Conservation (phyloP, 129 eudicot species). For the Flaveria linearis region DNA sequence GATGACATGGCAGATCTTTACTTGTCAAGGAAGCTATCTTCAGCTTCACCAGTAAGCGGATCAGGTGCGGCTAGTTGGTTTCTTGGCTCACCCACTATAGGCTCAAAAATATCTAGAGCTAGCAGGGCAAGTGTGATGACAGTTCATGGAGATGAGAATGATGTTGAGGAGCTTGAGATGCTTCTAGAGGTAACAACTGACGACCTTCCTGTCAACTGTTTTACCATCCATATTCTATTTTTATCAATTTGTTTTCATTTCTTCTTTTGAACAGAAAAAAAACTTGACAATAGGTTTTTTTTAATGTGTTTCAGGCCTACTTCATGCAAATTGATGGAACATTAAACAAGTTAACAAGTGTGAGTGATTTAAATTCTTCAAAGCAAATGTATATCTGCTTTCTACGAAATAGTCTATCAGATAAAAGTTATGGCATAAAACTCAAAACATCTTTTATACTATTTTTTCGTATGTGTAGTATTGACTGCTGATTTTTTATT, state of each 20-base stretch:
- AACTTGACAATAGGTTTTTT: not conserved
- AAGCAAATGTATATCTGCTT: not conserved
- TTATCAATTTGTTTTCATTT: not conserved
- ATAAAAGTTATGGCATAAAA: no score
- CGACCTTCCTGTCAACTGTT: not conserved
- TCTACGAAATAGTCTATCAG: not conserved
- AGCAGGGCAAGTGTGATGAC: slow-evolving; percentile 89
- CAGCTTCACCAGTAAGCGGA: slow-evolving; percentile 75
- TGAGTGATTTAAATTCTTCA: slow-evolving; percentile 22
- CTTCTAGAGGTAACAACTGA: slow-evolving; percentile 66
- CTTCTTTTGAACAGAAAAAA: not conserved
- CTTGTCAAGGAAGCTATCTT: slow-evolving; percentile 74
- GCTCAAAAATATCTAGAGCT: slow-evolving; percentile 82
- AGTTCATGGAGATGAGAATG: slow-evolving; percentile 81
- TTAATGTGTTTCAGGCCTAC: slow-evolving; percentile 69
- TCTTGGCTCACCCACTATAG: slow-evolving; percentile 73
- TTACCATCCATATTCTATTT: not conserved
- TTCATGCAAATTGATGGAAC: slow-evolving; percentile 97
- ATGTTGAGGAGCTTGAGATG: slow-evolving; percentile 97
- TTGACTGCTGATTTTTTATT: no score
- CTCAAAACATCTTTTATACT: no score
- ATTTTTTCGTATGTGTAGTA: no score
- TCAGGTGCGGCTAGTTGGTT: slow-evolving; percentile 82
- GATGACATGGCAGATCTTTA: slow-evolving; percentile 97
- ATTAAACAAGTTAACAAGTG: slow-evolving; percentile 69